Evolutionary conservation across 139 green algal genomes (phyloP).

Genomic region (Trebouxia sp.): DNA sequence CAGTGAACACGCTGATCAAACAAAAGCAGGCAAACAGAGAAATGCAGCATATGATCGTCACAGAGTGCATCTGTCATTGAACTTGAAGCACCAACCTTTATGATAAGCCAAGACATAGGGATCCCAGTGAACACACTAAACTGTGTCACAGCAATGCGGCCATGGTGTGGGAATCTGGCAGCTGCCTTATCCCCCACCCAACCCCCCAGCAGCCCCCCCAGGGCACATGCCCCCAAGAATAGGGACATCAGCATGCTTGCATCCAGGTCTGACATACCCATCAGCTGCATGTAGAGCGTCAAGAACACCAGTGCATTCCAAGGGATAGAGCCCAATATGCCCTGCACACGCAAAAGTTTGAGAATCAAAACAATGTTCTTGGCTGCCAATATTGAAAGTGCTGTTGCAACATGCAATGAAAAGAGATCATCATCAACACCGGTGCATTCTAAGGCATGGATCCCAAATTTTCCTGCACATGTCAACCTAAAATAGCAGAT

Average conservation of each 20-base stretch:
- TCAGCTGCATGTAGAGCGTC: conserved; percentile 69
- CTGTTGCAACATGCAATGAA: no score
- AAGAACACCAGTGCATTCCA: conserved; percentile 64
- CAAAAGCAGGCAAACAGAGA: no score
- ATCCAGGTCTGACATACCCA: conserved; percentile 57
- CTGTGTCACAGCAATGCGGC: conserved; percentile 51
- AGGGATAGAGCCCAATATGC: conserved; percentile 58
- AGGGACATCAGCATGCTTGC: conserved; percentile 42
- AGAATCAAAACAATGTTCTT: no score
- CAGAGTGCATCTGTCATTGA: no score
- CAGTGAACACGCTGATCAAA: no score
- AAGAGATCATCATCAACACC: no score
- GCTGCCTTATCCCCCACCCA: conserved; percentile 49
- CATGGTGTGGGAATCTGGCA: conserved; percentile 41
- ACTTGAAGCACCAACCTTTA: conserved; percentile 30
- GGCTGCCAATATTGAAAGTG: no score
- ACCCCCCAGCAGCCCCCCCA: conserved; percentile 46
- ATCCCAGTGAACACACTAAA: conserved; percentile 53
- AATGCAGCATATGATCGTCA: no score
- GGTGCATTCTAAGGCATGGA: no score
- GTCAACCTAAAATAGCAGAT: no score
- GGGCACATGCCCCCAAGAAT: conserved; percentile 45
- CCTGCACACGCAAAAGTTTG: no score
- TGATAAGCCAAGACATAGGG: conserved; percentile 40
- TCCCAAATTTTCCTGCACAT: no score